Evolutionary conservation across 371 early-diverging fungal species (phyloP).

Genomic region (Zychaea mexicana): DNA sequence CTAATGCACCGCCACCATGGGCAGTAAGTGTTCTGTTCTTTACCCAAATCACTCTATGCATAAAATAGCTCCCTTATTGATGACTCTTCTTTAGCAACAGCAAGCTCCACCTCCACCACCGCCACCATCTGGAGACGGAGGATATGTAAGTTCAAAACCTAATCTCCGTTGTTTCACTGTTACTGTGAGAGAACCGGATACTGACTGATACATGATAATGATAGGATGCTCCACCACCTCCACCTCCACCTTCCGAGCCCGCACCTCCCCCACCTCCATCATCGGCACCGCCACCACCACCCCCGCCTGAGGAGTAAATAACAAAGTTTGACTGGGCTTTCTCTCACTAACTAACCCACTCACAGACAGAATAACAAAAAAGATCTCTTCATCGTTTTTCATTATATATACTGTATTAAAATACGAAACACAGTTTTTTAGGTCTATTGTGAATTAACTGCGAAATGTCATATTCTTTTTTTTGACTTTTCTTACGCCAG

Average conservation of each 20-base stretch:
- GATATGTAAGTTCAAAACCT: constrained; percentile 13
- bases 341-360: no score
- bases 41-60: neutral
- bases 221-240: constrained; percentile 24
- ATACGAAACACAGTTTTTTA: no score
- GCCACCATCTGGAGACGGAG: constrained; percentile 12
- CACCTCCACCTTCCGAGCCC: constrained; percentile 26
- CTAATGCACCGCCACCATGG: constrained; percentile 27
- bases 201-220: constrained; percentile 4
- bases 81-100: neutral
- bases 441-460: no score
- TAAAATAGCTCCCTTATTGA: neutral
- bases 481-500: no score
- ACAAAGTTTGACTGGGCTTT: neutral
- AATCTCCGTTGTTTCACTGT: neutral
- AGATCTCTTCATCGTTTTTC: no score
- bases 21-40: constrained; percentile 8
- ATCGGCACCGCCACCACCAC: constrained; percentile 38
- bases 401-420: no score
- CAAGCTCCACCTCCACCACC: constrained; percentile 19
- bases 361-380: no score
- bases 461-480: no score
- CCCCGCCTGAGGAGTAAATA: constrained; percentile 20
- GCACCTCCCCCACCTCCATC: constrained; percentile 42
- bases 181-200: no score